Percentiles rank a stretch among this genome's conserved stretches.
Evolutionary conservation across 2,329 filamentous ascomycete genomes (phyloP).

Genomic region (Fonsecaea pedrosoi): DNA sequence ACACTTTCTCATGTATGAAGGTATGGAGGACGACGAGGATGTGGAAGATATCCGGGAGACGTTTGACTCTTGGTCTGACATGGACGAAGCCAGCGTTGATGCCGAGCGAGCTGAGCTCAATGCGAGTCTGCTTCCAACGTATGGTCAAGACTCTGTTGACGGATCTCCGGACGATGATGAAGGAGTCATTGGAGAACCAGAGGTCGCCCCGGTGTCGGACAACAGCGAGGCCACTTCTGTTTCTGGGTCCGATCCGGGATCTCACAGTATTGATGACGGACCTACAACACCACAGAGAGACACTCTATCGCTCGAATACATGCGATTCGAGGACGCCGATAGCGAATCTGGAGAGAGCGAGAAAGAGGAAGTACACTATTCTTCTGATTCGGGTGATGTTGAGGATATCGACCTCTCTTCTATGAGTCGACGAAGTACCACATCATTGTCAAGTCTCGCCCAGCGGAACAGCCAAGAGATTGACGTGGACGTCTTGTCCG

Average conservation of each 20-base stretch:
- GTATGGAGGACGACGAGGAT: conserved; percentile 31
- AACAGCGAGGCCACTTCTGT: not conserved
- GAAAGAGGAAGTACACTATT: conserved; percentile 21
- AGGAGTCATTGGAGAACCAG: not conserved
- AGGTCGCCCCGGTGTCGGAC: not conserved
- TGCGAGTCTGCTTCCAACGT: not conserved
- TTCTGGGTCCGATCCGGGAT: not conserved
- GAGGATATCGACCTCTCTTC: conserved; percentile 18
- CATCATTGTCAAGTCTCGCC: conserved; percentile 20
- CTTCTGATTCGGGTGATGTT: conserved; percentile 18
- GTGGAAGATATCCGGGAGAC: conserved; percentile 31
- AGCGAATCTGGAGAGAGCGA: conserved; percentile 28
- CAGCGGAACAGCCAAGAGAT: conserved; percentile 17
- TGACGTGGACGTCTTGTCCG: conserved; percentile 14
- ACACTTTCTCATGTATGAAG: conserved; percentile 29
- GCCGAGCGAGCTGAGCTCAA: not conserved
- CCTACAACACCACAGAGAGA: conserved; percentile 6
- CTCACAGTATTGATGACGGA: not conserved
- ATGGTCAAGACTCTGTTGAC: not conserved
- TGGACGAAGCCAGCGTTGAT: conserved; percentile 17
- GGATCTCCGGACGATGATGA: not conserved
- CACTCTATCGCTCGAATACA: not conserved
- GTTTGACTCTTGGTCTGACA: conserved; percentile 31
- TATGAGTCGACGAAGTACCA: conserved; percentile 15
- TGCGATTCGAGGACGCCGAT: conserved; percentile 7